Base-by-base conservation (phyloP, 2,329 filamentous ascomycete genomes). In the Colletotrichum sp. region DNA sequence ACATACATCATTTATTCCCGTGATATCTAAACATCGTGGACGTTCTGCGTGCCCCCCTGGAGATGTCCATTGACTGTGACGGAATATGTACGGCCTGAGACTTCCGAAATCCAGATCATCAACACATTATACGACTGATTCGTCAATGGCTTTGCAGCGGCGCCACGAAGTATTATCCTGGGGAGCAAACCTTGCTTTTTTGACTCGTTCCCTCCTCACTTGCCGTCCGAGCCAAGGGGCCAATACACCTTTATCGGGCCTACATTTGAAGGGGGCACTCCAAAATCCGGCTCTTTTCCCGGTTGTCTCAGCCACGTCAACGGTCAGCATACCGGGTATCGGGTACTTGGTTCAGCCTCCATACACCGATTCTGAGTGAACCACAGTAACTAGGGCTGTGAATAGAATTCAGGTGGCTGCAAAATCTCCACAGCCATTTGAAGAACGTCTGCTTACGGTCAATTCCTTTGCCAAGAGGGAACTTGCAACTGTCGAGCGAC, bases 21-120 rank as follows among this genome's bases (percentile, higher is more conserved):
- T 36, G 34, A 36, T 16, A 16, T 36, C 16, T 8, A 16, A 36
- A 16, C 34, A 36, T 36, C 1, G 15, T 8, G 34, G 34, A 16
- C 34, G 34, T 36, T 36, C 15, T 36, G 34, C 34, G 34, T n/a
- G 5, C n/a, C 18, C 6, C 3, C 1, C 0, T 10, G 5, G 9
- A 6, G 8, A 43, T 43, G 8, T 18, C 18, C 0, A 43, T n/a
- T 1, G 39, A 43, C 5, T 1, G 8, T 18, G 3, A 0, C 18
- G 1, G 8, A n/a, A 10, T 43, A 18, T 3, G 0, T 0, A 43
- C 18, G 43, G 3, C 10, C 10, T 48, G n/a, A 48, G 43, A 48
- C n/a, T 22, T 48, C 43, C 43, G n/a, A 48, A 48, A 22, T 48
- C n/a, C 43, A 12, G 43, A 48, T 48, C 43, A 48, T 22, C n/a